Evolutionary conservation across 768 basidiomycete species (phyloP), one percentile per base, ranked within the genome.

Genomic region (Ramaria sp.): DNA sequence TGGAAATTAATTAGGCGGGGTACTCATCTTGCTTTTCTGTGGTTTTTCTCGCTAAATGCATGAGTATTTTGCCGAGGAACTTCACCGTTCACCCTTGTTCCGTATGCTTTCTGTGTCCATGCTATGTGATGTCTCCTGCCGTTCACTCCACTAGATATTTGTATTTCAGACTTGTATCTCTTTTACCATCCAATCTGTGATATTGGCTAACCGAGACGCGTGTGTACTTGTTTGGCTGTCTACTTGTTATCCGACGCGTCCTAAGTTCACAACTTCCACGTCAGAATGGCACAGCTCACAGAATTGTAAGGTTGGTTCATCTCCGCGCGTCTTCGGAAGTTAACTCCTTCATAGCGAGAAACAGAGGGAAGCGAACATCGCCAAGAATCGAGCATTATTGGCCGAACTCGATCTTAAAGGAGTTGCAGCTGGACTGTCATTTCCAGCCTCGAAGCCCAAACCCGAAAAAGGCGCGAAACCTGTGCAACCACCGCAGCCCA

Each of bases 301-400:
- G 53, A 55, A 34, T 55, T 45, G 53, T 55, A 34, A 55, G 52
- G 42, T 18, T 13, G 27, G n/a, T 32, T 41, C 27, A 41, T 25
- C 16, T 24, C 30, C 9, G 9, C 24, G 22, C 32, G 34, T 39
- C 28, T 6, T 28, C 6, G 5, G 0, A 27, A 3, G 10, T 18
- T 12, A 22, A 48, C 16, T 20, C 36, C 15, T 36, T 20, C 24
- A 32, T 13, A 50, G 55, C 61, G 50, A 61, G 55, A 70, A 65
- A 61, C 63, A 64, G 66, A 65, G 88, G 18, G 81, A 86, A 64
- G 82, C 80, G 8, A 91, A 88, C 61, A 88, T 91, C 43, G 87
- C 85, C 12, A 77, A 85, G 49, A 92, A 92, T 64, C 81, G 78
- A 41, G 82, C 79, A 3, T 71, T 90, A 8, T 72, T 92, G 36